Base-by-base conservation (phyloP, 371 early-diverging fungal genomes). In the Rhizopus sp. region DNA sequence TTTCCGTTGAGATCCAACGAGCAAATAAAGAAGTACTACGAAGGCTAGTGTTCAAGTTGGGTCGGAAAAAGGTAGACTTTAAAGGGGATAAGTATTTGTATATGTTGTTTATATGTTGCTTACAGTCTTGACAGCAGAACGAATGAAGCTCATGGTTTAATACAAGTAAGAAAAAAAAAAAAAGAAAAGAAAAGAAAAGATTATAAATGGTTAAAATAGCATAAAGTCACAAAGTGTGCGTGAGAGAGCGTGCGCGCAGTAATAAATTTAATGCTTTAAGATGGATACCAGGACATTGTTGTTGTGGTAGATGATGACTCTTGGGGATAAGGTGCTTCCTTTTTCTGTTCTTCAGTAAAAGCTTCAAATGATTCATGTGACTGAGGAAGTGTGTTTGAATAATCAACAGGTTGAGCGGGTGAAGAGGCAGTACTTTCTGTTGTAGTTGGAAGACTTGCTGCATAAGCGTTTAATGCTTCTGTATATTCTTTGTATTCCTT, bases 1-100 rank as follows among this genome's bases (percentile, higher is more conserved):
- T 75, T 47, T 77, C 75, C 40, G 91, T 88, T 8, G 93, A 88
- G 87, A 96, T 89, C 96, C 96, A 97, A 48, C 79, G 75, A 29
- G 74, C 72, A 50, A 57, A 73, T 35, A 75, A 50, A 41, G 76
- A 68, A 42, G 59, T 50, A 15, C 32, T 17, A 13, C 57, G 44
- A 29, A 65, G 51, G 44, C 72, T 69, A 56, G 67, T 44, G 35
- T 72, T 64, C 7, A 62, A 34, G 23, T 61, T 49, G 49, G 78
- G 75, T 40, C 78, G 75, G 32, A 75, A 53, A 48, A 78, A 62
- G 15, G 69, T 56, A 37, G 78, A 63, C 78, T 78, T 47, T n/a
- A n/a, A 31, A 39, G 7, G 35, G 41, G 29, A 13, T 7, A 1
- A 13, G 3, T 34, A 34, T 12, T 30, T 7, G 23, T 8, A 12